Percentiles rank a stretch among this genome's conserved stretches.
Evolutionary conservation across 2,329 filamentous ascomycete genomes (phyloP).

Genomic region (Penicillium sp.): DNA sequence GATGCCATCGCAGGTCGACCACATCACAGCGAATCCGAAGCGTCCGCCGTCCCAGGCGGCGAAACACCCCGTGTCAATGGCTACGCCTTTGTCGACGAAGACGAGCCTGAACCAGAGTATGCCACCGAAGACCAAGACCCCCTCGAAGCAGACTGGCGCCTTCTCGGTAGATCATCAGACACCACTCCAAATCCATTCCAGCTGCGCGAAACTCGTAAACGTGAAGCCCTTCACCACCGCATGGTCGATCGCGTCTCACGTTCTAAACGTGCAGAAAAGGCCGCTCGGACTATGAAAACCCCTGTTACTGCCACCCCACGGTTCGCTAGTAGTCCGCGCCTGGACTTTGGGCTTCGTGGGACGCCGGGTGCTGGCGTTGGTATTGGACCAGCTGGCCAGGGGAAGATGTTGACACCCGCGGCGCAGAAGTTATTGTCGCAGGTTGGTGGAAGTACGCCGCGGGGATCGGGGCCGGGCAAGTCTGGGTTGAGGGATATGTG

Average conservation of each 20-base stretch:
- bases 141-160: constrained; percentile 38
- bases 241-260: constrained; percentile 83
- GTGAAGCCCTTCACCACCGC: constrained; percentile 80
- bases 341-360: constrained; percentile 37
- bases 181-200: constrained; percentile 75
- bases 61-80: constrained; percentile 92
- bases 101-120: constrained; percentile 46
- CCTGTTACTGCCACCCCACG: constrained; percentile 38
- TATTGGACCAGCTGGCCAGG: constrained; percentile 20
- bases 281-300: constrained; percentile 63
- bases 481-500: constrained; percentile 24
- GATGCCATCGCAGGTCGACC: constrained; percentile 80
- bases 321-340: constrained; percentile 46
- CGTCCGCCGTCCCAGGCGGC: constrained; percentile 54
- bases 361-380: constrained; percentile 26
- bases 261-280: constrained; percentile 66
- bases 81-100: constrained; percentile 91
- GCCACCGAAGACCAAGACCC: constrained; percentile 11
- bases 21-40: constrained; percentile 64
- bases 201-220: constrained; percentile 71
- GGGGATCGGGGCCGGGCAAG: constrained; percentile 19
- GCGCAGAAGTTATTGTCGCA: constrained; percentile 47
- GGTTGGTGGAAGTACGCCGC: constrained; percentile 38
- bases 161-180: constrained; percentile 45
- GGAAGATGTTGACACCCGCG: constrained; percentile 49